These are phyloP conservation scores for Mrakia blollopis DNA, from an alignment of 768 basidiomycete genomes.

Conservation along the genomic window DNA sequence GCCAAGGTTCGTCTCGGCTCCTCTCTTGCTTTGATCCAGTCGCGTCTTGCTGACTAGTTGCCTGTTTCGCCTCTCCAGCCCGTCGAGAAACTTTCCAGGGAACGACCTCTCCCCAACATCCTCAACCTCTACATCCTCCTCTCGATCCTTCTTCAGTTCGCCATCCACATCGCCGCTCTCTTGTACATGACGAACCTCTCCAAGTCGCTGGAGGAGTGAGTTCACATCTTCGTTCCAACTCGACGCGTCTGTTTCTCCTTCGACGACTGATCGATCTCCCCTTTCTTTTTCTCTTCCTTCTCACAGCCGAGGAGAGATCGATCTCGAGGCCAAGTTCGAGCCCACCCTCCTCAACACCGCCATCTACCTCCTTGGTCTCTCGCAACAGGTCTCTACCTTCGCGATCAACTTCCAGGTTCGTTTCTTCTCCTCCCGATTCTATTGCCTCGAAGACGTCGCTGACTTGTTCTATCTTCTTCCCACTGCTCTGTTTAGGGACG, in stretches of 20 bases:
- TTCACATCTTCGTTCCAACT: neutral
- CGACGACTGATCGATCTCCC: neutral
- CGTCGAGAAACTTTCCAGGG: slow-evolving; percentile 89
- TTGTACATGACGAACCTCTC: slow-evolving; percentile 89
- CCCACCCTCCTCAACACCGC: slow-evolving; percentile 92
- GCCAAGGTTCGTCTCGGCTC: slow-evolving; percentile 65
- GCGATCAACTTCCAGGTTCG: slow-evolving; percentile 91
- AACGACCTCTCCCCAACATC: slow-evolving; percentile 89
- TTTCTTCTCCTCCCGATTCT: neutral
- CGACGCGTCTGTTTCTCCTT: neutral
- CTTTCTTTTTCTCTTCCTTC: neutral
- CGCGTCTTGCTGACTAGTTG: neutral
- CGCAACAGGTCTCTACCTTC: slow-evolving; percentile 97
- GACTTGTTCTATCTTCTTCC: neutral
- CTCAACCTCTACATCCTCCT: slow-evolving; percentile 93
- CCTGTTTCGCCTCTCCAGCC: slow-evolving; percentile 53
- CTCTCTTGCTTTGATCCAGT: neutral
- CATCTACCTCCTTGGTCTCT: slow-evolving; percentile 89
- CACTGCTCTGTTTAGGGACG: slow-evolving; percentile 57
- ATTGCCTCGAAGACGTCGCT: neutral
- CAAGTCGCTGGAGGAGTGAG: slow-evolving; percentile 63
- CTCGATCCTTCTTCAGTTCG: slow-evolving; percentile 87
- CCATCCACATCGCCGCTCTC: slow-evolving; percentile 81
- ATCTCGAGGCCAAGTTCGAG: slow-evolving; percentile 94
- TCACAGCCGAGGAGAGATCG: slow-evolving; percentile 63